Conservation (phyloP, 2,329 filamentous ascomycete species). For the Mycogone perniciosa region DNA sequence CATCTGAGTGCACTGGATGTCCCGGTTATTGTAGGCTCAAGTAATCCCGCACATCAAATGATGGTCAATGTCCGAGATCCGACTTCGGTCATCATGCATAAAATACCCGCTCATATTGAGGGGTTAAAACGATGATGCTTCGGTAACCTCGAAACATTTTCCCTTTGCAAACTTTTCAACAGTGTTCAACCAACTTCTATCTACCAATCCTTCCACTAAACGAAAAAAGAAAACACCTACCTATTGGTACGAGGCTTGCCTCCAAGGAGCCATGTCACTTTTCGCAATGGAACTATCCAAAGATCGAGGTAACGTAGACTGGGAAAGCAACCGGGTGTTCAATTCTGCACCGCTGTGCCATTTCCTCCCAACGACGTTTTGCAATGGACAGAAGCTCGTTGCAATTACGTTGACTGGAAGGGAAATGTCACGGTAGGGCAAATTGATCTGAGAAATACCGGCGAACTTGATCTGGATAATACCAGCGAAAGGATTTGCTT, state of each 20-base stretch:
- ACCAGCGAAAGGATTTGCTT: conserved; percentile 85
- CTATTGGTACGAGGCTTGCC: conserved; percentile 12
- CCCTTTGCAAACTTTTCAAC: background rate
- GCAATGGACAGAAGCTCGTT: background rate
- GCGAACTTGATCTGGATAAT: conserved; percentile 84
- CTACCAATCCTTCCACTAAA: background rate
- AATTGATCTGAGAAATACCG: conserved; percentile 67
- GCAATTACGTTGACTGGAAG: background rate
- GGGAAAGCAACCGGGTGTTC: conserved; percentile 44
- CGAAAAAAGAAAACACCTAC: background rate
- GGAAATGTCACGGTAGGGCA: conserved; percentile 17
- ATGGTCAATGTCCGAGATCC: conserved; percentile 3
- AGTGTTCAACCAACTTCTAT: background rate
- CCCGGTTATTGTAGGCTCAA: conserved; percentile 3
- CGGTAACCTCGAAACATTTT: background rate
- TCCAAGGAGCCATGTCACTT: conserved; percentile 13
- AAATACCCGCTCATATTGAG: conserved; percentile 11
- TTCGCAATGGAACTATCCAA: conserved; percentile 28
- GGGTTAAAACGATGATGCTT: background rate
- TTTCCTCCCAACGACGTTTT: background rate
- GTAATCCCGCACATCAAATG: background rate
- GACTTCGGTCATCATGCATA: conserved; percentile 5
- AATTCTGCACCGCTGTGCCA: conserved; percentile 15
- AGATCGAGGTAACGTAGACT: conserved; percentile 41
- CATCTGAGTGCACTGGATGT: background rate